Evolutionary conservation across 2,329 filamentous ascomycete species (phyloP), one percentile per base, ranked within the genome.

Genomic region (Sporothrix variecibatus): DNA sequence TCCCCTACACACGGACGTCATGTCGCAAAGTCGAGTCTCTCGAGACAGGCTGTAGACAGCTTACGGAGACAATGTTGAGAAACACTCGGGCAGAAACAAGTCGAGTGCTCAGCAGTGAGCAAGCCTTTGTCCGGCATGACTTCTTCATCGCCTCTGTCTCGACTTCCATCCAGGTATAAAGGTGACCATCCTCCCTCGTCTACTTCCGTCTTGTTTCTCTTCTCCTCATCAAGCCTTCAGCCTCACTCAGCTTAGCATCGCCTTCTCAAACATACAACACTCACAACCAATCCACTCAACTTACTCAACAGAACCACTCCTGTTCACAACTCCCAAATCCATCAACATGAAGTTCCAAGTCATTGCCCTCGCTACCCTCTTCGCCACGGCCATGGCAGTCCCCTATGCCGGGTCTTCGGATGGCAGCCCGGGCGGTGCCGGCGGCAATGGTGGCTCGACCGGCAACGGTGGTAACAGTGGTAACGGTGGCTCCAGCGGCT

Each of bases 311-410:
- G 43, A 23, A 28, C 58, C 3, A 38, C 23, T 28, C 11, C 7
- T 12, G 6, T 67, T 46, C 40, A 58, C 23, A 12, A 46, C 38
- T 28, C 23, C 38, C 8, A 38, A 15, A 26, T 7, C 38, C 23
- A 9, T 46, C 62, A 67, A 46, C 62, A 67, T 67, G 62, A 67
- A 46, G 62, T 40, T 67, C 62, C 62, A 67, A n/a, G 23, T 23
- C 62, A n/a, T 67, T n/a, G 38, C 62, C 40, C 62, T 67, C 23
- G 38, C 62, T 7, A 15, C 62, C 23, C 5, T 67, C 38, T 67
- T 67, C 9, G 62, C 62, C 38, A 67, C 62, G 38, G 38, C 62
- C 11, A 46, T 67, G 12, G 62, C 62, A 38, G 62, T 28, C 23
- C 62, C 62, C n/a, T 67, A 67, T 12, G 62, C 38, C 62, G 62